These are phyloP conservation scores for Cercospora sojina DNA, from an alignment of 2,329 filamentous ascomycete genomes.

Conservation along the genomic window DNA sequence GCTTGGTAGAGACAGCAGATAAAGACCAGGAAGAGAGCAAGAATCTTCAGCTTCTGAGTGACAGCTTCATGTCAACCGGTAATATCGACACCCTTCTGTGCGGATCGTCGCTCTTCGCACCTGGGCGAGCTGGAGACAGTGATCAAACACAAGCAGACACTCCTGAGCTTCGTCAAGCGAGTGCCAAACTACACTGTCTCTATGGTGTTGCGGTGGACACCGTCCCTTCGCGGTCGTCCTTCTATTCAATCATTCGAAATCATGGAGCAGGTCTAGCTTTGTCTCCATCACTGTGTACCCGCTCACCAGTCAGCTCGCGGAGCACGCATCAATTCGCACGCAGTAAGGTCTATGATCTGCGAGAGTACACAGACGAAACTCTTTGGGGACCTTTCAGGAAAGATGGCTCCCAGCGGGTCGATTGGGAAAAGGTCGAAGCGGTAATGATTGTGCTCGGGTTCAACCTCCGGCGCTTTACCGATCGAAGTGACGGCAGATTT, in stretches of 20 bases:
- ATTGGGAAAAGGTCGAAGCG: conserved; percentile 79
- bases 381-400: conserved; percentile 71
- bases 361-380: conserved; percentile 62
- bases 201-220: conserved; percentile 61
- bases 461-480: conserved; percentile 56
- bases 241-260: conserved; percentile 28
- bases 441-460: conserved; percentile 67
- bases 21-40: conserved; percentile 46
- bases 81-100: conserved; percentile 63
- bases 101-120: conserved; percentile 61
- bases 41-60: conserved; percentile 43
- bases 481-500: conserved; percentile 48
- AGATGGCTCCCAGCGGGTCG: conserved; percentile 61
- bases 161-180: conserved; percentile 57
- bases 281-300: conserved; percentile 28
- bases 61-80: conserved; percentile 45
- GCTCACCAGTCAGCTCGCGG: conserved; percentile 17
- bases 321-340: conserved; percentile 57
- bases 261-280: conserved; percentile 13
- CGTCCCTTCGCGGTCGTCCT: conserved; percentile 30
- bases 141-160: conserved; percentile 43
- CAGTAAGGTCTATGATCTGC: conserved; percentile 70
- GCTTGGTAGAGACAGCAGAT: conserved; percentile 28
- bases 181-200: conserved; percentile 66
- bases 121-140: conserved; percentile 49